Evolutionary conservation across 2,329 filamentous ascomycete species (phyloP).

Genomic region (Chaetomium strumarium): DNA sequence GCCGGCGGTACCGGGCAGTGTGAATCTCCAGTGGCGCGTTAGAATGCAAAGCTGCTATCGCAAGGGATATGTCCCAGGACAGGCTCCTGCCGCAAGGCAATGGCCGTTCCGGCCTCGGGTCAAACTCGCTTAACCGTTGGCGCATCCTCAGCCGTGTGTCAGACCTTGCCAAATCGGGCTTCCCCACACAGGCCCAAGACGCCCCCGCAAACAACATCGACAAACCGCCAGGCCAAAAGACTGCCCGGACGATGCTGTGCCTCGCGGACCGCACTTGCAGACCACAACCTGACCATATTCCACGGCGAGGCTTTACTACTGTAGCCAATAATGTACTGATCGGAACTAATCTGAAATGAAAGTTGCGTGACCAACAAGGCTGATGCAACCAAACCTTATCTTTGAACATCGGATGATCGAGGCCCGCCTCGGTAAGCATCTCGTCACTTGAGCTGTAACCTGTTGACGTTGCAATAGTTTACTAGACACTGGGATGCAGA

Average conservation of each 20-base stretch:
- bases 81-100: constrained; percentile 25
- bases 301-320: neutral
- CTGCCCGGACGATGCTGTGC: constrained; percentile 8
- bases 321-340: neutral
- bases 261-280: constrained; percentile 9
- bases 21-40: neutral
- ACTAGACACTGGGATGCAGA: neutral
- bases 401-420: neutral
- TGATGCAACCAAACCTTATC: constrained; percentile 11
- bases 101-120: constrained; percentile 31
- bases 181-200: constrained; percentile 18
- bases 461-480: too few species aligned
- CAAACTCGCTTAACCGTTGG: constrained; percentile 49
- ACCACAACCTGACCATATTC: constrained; percentile 3
- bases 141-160: constrained; percentile 45
- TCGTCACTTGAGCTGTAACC: neutral
- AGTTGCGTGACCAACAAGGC: constrained; percentile 6
- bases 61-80: constrained; percentile 17
- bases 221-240: neutral
- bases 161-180: constrained; percentile 32
- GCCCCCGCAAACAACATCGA: neutral
- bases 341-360: constrained; percentile 5
- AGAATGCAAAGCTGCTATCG: constrained; percentile 17
- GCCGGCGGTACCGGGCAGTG: neutral
- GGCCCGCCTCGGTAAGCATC: neutral